Conservation (phyloP, 345 rosid genomes). For the Eucalyptus leucophloia region DNA sequence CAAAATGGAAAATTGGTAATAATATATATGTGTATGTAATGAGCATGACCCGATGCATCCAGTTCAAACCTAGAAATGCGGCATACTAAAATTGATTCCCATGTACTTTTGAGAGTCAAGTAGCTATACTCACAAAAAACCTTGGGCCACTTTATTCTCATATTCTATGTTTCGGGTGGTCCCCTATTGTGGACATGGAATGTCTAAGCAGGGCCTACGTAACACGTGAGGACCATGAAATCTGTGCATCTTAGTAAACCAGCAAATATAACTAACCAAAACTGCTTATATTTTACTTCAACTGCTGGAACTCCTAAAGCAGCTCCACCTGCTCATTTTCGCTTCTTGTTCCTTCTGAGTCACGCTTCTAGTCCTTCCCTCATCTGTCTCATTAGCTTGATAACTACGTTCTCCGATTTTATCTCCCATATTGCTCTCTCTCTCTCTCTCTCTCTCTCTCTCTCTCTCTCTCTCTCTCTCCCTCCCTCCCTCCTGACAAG, state of each 20-base stretch:
- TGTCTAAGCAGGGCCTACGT: neutral
- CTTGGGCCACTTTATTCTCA: neutral
- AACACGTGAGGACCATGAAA: neutral
- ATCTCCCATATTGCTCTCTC: neutral
- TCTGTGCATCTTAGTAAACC: neutral
- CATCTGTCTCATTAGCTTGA: neutral
- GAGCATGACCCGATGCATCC: neutral
- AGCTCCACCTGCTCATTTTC: neutral
- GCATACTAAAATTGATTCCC: neutral
- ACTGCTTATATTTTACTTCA: neutral
- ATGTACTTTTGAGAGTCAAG: neutral
- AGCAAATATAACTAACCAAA: neutral
- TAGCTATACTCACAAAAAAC: neutral
- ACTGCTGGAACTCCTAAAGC: neutral
- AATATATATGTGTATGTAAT: neutral
- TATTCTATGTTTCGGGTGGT: neutral
- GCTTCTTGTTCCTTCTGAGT: neutral
- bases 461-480: neutral
- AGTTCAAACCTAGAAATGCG: neutral
- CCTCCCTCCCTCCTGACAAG: neutral
- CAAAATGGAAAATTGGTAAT: neutral
- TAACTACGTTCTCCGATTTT: neutral
- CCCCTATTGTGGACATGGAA: neutral
- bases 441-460: neutral
- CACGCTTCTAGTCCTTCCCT: neutral